These are phyloP conservation scores for Phytopythium ostracodes DNA, from an alignment of 352 stramenopile genomes.

Conservation along the genomic window DNA sequence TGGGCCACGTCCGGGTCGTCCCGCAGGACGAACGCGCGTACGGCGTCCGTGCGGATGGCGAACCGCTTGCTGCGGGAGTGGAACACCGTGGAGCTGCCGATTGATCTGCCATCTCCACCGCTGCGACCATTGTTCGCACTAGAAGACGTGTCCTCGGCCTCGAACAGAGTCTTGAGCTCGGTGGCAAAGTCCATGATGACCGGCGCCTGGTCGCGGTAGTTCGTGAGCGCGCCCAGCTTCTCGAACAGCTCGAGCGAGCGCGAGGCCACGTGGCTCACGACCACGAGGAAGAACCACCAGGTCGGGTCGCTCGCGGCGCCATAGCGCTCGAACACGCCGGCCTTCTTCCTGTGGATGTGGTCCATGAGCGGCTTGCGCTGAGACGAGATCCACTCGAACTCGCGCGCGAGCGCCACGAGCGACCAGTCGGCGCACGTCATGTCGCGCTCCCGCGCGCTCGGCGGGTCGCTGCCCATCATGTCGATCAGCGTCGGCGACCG, in stretches of 20 bases:
- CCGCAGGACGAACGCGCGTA: conserved; percentile 35
- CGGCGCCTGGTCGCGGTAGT: conserved; percentile 17
- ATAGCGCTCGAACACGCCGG: conserved; percentile 7
- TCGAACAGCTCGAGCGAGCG: conserved; percentile 31
- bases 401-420: conserved; percentile 23
- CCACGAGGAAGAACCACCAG: conserved; percentile 61
- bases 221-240: conserved; percentile 24
- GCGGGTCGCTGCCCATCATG: conserved; percentile 21
- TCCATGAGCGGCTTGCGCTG: conserved; percentile 50
- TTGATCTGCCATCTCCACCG: background rate
- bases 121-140: background rate
- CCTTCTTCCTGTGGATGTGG: conserved; percentile 28
- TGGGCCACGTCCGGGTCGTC: conserved; percentile 21
- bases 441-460: conserved; percentile 1
- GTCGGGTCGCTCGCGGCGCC: conserved; percentile 23
- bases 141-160: conserved; percentile 4
- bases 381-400: conserved; percentile 47
- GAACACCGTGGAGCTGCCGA: conserved; percentile 13
- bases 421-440: conserved; percentile 4
- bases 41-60: conserved; percentile 19
- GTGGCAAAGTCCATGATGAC: conserved; percentile 21
- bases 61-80: conserved; percentile 27
- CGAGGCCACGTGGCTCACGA: conserved; percentile 44
- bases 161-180: conserved; percentile 22
- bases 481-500: conserved; percentile 26